Base-by-base conservation (phyloP, 345 rosid species). In the Isatis tinctoria region DNA sequence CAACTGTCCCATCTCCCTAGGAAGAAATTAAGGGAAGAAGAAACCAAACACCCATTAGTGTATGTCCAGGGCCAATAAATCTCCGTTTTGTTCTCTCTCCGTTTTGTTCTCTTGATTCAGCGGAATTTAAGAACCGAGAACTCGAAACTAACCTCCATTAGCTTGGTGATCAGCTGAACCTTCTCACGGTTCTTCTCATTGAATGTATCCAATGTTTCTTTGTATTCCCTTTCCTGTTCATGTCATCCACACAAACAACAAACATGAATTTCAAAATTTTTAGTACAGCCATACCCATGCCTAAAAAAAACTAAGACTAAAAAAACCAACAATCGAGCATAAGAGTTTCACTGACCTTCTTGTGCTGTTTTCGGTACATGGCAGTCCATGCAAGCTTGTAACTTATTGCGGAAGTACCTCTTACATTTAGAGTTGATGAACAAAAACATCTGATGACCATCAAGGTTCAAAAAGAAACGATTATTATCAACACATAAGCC, bases 131-230 rank as follows among this genome's bases (percentile, higher is more conserved):
- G n/a, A n/a, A n/a, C n/a, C 8, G 1, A 48, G 27, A 44, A 52
- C 7, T 76, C 40, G 75, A 69, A 62, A 76, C 79, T 76, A 69
- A 90, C 92, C 90, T 90, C 96, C 90, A 87, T 87, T 65, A 90
- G 78, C 78, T 87, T 86, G 71, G 89, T 90, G 68, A 90, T 83
- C 40, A 90, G 88, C 84, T 87, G 88, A 59, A 85, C 96, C 75
- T 90, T 90, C 47, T 90, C 96, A 71, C 83, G 85, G 81, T 87
- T 90, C 87, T 90, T 90, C 20, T 86, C 96, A 7, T 87, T 87
- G 70, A 85, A 90, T 44, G 90, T 83, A 22, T 85, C 92, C 26
- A 87, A 80, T 40, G 92, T 85, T 57, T 90, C 96, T 82, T 87
- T 90, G 84, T 90, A 90, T 79, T 90, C 96, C 78, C 80, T 86